phyloP scores from a whole-genome alignment of 2,329 filamentous ascomycete genomes.

The Claviceps sp. region DNA sequence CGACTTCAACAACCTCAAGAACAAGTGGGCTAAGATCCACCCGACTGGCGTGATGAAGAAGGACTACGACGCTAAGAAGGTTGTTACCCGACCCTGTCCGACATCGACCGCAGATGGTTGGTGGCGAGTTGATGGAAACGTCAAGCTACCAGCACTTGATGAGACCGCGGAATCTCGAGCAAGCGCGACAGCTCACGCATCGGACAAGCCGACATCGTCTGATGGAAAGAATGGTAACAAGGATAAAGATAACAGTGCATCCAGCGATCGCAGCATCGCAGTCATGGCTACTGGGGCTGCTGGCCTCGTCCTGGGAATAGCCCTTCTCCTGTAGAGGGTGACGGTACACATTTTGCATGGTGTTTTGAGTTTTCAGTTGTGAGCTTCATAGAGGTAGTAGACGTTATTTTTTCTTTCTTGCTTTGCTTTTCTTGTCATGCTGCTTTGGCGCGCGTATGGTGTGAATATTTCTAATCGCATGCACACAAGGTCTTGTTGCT shows the following conservation, averaged over 20 bases:
- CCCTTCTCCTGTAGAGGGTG: constrained; percentile 7
- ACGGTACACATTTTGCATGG: not conserved
- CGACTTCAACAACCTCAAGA: constrained; percentile 67
- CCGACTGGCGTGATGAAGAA: constrained; percentile 55
- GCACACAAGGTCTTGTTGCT: too few relatives aligned
- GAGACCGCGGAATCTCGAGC: constrained; percentile 24
- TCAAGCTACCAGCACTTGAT: constrained; percentile 56
- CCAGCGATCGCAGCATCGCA: constrained; percentile 16
- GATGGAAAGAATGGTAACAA: constrained; percentile 3
- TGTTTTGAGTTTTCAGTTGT: not conserved
- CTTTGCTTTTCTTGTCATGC: not conserved
- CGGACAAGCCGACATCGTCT: constrained; percentile 1
- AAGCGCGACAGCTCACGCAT: constrained; percentile 8
- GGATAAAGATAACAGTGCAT: constrained; percentile 7
- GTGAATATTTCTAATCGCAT: too few relatives aligned
- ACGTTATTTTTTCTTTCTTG: not conserved
- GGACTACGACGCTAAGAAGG: constrained; percentile 48
- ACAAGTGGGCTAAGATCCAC: constrained; percentile 58
- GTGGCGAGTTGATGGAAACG: constrained; percentile 67
- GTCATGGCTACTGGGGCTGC: constrained; percentile 16
- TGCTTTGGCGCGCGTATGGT: not conserved
- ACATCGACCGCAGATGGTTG: constrained; percentile 54
- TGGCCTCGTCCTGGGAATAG: constrained; percentile 16
- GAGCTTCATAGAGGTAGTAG: not conserved
- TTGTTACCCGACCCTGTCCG: constrained; percentile 57